Evolutionary conservation across 2,329 filamentous ascomycete species (phyloP).

Genomic region (Cladosporium halotolerans): DNA sequence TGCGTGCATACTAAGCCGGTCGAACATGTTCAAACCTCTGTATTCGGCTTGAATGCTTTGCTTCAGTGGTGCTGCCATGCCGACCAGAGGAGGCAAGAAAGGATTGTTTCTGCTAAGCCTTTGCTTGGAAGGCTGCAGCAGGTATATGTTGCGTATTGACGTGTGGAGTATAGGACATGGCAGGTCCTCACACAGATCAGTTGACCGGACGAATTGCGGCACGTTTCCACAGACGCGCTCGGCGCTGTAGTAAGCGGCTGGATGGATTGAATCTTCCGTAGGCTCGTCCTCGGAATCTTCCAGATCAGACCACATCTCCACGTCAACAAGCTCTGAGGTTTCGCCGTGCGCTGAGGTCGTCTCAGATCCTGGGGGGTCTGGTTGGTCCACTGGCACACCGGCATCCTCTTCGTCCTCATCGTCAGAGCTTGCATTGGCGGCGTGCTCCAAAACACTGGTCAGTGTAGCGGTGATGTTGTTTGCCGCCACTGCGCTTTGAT

Average conservation of each 20-base stretch:
- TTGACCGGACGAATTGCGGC: slow-evolving; percentile 22
- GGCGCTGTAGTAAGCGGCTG: slow-evolving; percentile 22
- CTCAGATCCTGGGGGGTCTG: neutral
- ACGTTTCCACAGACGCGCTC: slow-evolving; percentile 23
- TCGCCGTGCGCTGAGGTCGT: neutral
- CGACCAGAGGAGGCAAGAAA: slow-evolving; percentile 27
- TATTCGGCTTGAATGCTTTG: slow-evolving; percentile 25
- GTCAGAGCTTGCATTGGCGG: neutral
- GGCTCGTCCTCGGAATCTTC: slow-evolving; percentile 21
- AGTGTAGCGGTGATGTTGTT: neutral
- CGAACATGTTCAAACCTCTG: slow-evolving; percentile 29
- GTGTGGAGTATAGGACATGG: slow-evolving; percentile 37
- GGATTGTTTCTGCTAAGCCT: neutral
- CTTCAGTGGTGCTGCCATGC: slow-evolving; percentile 32
- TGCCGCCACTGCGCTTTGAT: neutral
- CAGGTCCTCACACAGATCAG: slow-evolving; percentile 24
- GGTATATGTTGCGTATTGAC: slow-evolving; percentile 38
- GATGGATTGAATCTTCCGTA: slow-evolving; percentile 21
- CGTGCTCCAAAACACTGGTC: neutral
- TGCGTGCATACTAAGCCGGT: slow-evolving; percentile 57
- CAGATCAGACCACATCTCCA: slow-evolving; percentile 13
- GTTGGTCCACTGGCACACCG: neutral
- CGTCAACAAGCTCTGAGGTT: neutral
- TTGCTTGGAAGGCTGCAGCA: slow-evolving; percentile 32
- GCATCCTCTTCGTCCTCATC: slow-evolving; percentile 2